Percentiles rank a stretch among this genome's conserved stretches.
Evolutionary conservation across 768 basidiomycete genomes (phyloP).

Genomic region (Lentinus tigrinus): DNA sequence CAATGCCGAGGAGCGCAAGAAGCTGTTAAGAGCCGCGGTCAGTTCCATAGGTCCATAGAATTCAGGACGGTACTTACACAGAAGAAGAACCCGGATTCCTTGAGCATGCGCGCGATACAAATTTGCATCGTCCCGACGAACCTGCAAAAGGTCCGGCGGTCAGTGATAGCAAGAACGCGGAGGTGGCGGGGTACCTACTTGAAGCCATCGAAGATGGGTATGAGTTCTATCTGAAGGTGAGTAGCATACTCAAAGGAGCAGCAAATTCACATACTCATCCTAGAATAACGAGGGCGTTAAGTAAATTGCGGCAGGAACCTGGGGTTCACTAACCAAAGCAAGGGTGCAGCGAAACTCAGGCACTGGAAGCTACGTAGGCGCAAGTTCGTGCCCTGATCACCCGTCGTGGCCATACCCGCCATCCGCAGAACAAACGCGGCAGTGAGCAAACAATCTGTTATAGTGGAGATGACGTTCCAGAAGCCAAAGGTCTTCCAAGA

Average conservation of each 20-base stretch:
- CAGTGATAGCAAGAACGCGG: background rate
- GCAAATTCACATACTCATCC: conserved; percentile 70
- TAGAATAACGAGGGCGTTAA: conserved; percentile 25
- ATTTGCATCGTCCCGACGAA: conserved; percentile 94
- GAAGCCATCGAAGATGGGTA: conserved; percentile 80
- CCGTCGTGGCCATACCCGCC: conserved; percentile 43
- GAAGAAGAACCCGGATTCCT: conserved; percentile 91
- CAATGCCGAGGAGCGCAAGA: conserved; percentile 76
- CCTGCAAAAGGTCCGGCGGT: conserved; percentile 32
- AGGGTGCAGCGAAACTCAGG: conserved; percentile 81
- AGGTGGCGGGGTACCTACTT: conserved; percentile 46
- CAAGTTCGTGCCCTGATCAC: conserved; percentile 37
- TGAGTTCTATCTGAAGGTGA: conserved; percentile 49
- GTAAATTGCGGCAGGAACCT: background rate
- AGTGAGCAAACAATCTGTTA: conserved; percentile 72
- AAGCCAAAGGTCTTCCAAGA: conserved; percentile 82
- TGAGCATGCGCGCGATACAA: conserved; percentile 88
- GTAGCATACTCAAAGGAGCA: background rate
- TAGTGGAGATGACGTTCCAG: conserved; percentile 68
- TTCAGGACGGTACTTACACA: conserved; percentile 47
- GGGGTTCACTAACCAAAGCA: conserved; percentile 68
- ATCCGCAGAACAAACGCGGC: conserved; percentile 76
- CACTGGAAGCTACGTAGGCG: conserved; percentile 81
- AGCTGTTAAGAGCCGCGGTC: conserved; percentile 43
- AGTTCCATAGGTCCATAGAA: background rate